Base-by-base conservation (phyloP, 148 eudicot species). In the Drosera capensis region DNA sequence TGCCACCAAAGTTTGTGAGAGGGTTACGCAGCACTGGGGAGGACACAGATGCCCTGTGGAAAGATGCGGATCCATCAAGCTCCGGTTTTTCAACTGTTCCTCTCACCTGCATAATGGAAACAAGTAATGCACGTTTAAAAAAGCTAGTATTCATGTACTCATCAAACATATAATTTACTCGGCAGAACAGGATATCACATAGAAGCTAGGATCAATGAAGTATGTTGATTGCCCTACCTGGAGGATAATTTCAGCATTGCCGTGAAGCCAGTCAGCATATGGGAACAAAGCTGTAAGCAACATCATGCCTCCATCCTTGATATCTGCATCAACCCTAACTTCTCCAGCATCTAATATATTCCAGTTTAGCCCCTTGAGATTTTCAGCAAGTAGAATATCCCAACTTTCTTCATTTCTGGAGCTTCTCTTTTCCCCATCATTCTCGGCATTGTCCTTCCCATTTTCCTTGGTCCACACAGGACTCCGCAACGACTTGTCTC, bases 251-350 rank as follows among this genome's bases (percentile, higher is more conserved):
- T 85, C 99, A 58, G 99, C 99, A 68, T 72, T 92, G 15, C 99
- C 99, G 30, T 82, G 68, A 56, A 92, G 80, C 99, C 99, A 92
- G 48, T 82, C 74, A 25, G 88, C 99, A 72, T 85, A 73, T 42
- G 99, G 99, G 61, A 80, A 92, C 60, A 92, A 55, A 43, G 99
- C 99, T 38, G 99, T 92, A 42, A 92, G 43, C 72, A 92, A 61
- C 86, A 92, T 74, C 99, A 92, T 92, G 62, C 99, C 99, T 25
- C 94, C 95, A 65, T 92, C 99, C 78, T 81, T 92, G 30, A 92
- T 74, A 66, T 92, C 99, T 66, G 95, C 95, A 86, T 92, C 99
- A 52, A 92, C 79, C 70, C 99, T 81, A 56, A 92, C 99, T 74
- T 92, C 99, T 56, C 95, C 99, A 8, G 55, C 95, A 71, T 92